Base-by-base conservation (phyloP, 257 asterid genomes). In the Capsicum rhomboideum region DNA sequence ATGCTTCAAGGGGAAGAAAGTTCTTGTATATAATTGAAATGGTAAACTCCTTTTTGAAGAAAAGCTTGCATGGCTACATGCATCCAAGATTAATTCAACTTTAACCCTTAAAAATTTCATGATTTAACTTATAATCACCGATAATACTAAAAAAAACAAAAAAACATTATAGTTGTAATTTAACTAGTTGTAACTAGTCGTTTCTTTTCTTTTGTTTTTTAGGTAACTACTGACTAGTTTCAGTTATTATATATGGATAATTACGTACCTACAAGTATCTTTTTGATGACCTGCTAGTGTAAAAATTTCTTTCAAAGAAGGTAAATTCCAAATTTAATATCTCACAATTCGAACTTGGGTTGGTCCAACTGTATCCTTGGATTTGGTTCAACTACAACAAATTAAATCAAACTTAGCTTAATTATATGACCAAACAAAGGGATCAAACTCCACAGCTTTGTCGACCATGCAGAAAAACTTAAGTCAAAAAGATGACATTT, bases 351-450 rank as follows among this genome's bases (percentile, higher is more conserved):
- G 46, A 85, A 85, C 84, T 67, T 78, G 21, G 80, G 80, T 85
- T 81, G 85, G 88, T 83, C 85, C 77, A 88, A 85, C 87, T 29
- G 75, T 68, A 78, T 28, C 8, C 31, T n/a, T 13, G 6, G 6
- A 6, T 64, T 64, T 69, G 69, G 50, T 75, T 78, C 26, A 6
- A 67, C 59, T 50, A 78, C 89, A 86, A 82, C 72, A 66, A 85
- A 79, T 1, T 8, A 34, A 26, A 68, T 34, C 26, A 34, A 68
- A 20, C 79, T 54, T 53, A 85, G 83, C 87, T 34, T 83, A 83
- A 75, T n/a, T n/a, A n/a, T 82, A 20, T 75, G 44, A 88, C 86
- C 90, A 83, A 83, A 85, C 64, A 49, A 55, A 26, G 34, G 42
- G 7, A 37, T 17, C 53, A 18, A 71, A 16, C 23, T 46, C 54